These are phyloP conservation scores for Blastocystis sp. DNA, from an alignment of 352 stramenopile species.

Conservation along the genomic window DNA sequence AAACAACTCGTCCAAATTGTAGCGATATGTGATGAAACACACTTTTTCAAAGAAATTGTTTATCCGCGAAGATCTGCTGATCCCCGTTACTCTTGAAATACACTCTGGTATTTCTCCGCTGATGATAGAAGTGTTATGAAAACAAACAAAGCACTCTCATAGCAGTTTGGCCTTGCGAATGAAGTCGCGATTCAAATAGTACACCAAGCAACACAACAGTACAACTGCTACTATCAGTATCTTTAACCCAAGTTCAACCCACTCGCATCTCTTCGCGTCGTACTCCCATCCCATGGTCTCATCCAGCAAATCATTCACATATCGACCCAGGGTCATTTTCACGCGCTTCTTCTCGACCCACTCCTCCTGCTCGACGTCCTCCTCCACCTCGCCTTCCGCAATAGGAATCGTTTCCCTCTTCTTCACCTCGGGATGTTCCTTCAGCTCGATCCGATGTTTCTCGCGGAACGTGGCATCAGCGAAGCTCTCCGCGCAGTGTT, in stretches of 20 bases:
- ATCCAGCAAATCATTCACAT: not conserved
- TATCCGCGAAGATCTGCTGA: not conserved
- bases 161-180: not conserved
- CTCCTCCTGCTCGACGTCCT: slow-evolving; percentile 68
- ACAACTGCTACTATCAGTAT: not conserved
- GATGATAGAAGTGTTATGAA: not conserved
- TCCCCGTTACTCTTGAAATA: not conserved
- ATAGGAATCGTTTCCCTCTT: slow-evolving; percentile 69
- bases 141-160: not conserved
- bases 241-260: not conserved
- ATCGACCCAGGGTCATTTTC: not conserved
- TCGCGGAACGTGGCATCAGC: slow-evolving; percentile 72
- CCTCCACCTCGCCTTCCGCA: slow-evolving; percentile 67
- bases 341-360: slow-evolving; percentile 69
- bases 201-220: not conserved
- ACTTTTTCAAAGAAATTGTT: not conserved
- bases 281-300: not conserved
- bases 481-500: slow-evolving; percentile 74
- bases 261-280: not conserved
- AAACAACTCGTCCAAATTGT: too few species aligned
- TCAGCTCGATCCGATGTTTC: slow-evolving; percentile 73
- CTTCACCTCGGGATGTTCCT: slow-evolving; percentile 66
- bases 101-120: not conserved
- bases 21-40: not conserved
- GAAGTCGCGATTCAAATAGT: not conserved